Percentiles rank a stretch among this genome's conserved stretches.
Conservation (phyloP, 208 protist genomes). For the Acanthamoeba castellanii region DNA sequence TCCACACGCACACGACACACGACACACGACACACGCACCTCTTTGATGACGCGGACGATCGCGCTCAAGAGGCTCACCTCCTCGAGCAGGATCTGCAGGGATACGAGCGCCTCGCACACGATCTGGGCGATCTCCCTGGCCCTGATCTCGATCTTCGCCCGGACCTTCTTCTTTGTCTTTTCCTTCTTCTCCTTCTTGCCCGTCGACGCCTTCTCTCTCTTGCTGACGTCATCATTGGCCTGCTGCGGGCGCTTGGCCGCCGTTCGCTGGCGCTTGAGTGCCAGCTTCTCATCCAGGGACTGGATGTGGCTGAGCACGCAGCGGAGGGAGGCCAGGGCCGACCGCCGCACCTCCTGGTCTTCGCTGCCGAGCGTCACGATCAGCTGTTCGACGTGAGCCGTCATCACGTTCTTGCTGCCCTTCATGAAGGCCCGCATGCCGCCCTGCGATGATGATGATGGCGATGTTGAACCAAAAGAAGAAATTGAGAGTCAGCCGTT, state of each 20-base stretch:
- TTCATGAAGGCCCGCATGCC: background rate
- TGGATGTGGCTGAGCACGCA: background rate
- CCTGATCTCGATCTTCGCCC: background rate
- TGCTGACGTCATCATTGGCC: too few relatives aligned
- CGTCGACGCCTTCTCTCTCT: background rate
- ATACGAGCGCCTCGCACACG: conserved; percentile 8
- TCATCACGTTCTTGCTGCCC: conserved; percentile 18
- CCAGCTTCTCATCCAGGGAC: background rate
- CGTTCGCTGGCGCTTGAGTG: background rate
- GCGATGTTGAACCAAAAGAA: background rate
- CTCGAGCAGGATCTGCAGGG: conserved; percentile 53
- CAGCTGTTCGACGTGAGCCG: conserved; percentile 16
- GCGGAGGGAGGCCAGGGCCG: background rate
- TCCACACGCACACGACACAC: too few relatives aligned
- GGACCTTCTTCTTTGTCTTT: background rate
- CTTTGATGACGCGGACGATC: conserved; percentile 18
- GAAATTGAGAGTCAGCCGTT: too few relatives aligned
- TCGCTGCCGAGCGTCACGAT: conserved; percentile 6
- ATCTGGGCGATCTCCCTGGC: conserved; percentile 17
- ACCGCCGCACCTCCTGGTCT: conserved; percentile 1
- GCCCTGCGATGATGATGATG: background rate
- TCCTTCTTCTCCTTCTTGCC: too few relatives aligned
- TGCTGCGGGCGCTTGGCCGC: background rate
- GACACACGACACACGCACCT: background rate
- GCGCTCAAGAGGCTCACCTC: background rate